These are phyloP conservation scores for Hevea brasiliensis DNA, from an alignment of 345 rosid genomes.

Conservation along the genomic window DNA sequence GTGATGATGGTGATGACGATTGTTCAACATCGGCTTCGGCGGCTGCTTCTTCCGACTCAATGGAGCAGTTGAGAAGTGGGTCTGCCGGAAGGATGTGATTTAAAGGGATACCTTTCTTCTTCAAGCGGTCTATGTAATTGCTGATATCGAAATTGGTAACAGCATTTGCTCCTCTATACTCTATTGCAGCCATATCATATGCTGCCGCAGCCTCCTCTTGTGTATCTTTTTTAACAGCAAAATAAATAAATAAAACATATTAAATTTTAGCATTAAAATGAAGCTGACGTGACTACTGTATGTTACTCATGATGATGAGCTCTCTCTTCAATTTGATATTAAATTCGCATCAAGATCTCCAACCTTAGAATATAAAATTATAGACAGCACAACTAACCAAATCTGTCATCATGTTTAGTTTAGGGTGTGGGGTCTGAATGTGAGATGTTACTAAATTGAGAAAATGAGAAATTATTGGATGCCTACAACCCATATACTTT, in stretches of 20 bases:
- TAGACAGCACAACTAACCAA: too few relatives aligned
- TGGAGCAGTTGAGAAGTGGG: constrained; percentile 12
- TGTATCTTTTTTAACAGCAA: constrained; percentile 55
- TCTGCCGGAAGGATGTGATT: constrained; percentile 27
- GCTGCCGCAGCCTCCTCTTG: constrained; percentile 98
- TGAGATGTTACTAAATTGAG: too few relatives aligned
- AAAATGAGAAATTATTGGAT: too few relatives aligned
- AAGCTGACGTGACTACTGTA: too few relatives aligned
- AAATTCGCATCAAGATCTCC: too few relatives aligned
- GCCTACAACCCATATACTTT: too few relatives aligned
- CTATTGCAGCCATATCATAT: constrained; percentile 95
- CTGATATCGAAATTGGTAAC: constrained; percentile 83
- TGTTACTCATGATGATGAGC: too few relatives aligned
- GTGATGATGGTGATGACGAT: constrained; percentile 5
- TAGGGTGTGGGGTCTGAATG: too few relatives aligned
- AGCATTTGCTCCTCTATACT: constrained; percentile 85
- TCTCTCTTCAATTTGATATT: too few relatives aligned
- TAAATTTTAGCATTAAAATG: background rate
- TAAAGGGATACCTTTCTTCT: constrained; percentile 53
- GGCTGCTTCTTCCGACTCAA: constrained; percentile 14
- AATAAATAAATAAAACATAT: background rate
- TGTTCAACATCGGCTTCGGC: background rate
- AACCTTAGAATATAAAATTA: too few relatives aligned
- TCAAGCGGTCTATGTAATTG: constrained; percentile 63
- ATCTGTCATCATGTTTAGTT: too few relatives aligned